These are phyloP conservation scores for Melaleuca alternifolia DNA, from an alignment of 345 rosid genomes.

Conservation along the genomic window DNA sequence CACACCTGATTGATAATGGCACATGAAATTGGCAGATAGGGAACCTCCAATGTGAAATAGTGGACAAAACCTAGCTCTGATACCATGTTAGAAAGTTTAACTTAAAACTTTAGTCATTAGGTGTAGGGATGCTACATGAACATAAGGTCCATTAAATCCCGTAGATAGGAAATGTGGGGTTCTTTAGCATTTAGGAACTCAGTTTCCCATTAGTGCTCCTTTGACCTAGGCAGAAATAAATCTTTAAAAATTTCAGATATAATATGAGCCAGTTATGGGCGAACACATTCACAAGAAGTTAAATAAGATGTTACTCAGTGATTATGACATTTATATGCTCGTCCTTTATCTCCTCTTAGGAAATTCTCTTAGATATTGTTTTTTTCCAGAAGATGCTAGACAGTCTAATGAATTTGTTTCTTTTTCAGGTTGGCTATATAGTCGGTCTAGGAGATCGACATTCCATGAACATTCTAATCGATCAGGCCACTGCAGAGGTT, in stretches of 20 bases:
- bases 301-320: background rate
- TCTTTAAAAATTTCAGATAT: background rate
- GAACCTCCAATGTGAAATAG: background rate
- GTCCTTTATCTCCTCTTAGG: background rate
- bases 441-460: conserved; percentile 99
- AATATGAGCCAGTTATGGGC: background rate
- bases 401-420: background rate
- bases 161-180: background rate
- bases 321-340: background rate
- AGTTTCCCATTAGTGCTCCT: background rate
- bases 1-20: background rate
- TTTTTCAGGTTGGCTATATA: conserved; percentile 80
- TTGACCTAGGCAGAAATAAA: background rate
- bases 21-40: background rate
- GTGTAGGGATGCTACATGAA: background rate
- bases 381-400: background rate
- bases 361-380: background rate
- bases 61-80: background rate
- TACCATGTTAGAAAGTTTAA: background rate
- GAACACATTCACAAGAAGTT: background rate
- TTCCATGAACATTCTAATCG: conserved; percentile 84
- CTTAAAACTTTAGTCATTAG: background rate
- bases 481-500: conserved; percentile 97
- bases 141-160: background rate
- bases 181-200: background rate